phyloP scores from a whole-genome alignment of 75 land plant species.

The Picea glauca region DNA sequence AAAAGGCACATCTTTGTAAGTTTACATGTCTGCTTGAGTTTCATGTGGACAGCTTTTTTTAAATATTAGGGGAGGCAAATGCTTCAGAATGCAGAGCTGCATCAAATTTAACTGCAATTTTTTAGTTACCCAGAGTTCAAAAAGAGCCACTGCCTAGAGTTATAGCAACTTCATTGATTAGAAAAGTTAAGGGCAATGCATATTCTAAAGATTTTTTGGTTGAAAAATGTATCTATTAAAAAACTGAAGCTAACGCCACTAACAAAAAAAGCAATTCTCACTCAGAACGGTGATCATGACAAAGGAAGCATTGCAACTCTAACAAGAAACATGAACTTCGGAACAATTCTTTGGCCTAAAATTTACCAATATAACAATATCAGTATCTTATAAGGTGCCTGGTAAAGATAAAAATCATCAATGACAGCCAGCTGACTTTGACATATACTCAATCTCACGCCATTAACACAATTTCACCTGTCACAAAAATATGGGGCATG shows the following conservation, averaged over 20 bases:
- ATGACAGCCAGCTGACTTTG: too few species aligned
- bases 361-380: neutral
- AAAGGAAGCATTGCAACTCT: neutral
- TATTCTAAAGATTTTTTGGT: neutral
- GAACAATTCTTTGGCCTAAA: neutral
- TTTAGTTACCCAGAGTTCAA: neutral
- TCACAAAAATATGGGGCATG: too few species aligned
- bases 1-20: neutral
- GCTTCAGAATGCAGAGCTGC: neutral
- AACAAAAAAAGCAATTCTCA: neutral
- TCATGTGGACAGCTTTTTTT: neutral
- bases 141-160: neutral
- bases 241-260: neutral
- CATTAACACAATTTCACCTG: too few species aligned
- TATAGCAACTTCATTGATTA: neutral
- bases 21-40: neutral
- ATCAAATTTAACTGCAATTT: neutral
- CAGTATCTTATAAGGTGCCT: neutral
- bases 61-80: neutral
- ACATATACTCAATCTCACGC: too few species aligned
- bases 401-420: too few species aligned
- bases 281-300: neutral
- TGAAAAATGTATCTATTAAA: neutral
- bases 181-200: neutral
- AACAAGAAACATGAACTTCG: neutral